Conservation (phyloP, 768 basidiomycete species). For the Mycena haematopus region DNA sequence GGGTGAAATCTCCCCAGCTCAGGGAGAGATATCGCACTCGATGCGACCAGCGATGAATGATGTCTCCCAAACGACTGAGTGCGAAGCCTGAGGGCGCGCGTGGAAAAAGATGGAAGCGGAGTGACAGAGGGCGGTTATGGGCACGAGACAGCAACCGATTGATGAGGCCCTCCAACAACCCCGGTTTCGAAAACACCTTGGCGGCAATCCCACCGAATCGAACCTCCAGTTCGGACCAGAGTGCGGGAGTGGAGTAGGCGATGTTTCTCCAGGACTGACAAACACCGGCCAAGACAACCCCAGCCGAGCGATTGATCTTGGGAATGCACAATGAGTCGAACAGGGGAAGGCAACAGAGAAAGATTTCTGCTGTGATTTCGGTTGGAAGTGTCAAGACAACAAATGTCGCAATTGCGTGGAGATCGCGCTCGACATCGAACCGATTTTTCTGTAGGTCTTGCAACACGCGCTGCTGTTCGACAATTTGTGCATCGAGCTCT, state of each 20-base stretch:
- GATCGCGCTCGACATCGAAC: not conserved
- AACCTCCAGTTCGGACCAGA: not conserved
- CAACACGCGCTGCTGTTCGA: not conserved
- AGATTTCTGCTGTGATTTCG: not conserved
- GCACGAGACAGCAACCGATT: conserved; percentile 2
- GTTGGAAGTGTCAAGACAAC: not conserved
- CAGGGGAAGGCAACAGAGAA: conserved; percentile 1
- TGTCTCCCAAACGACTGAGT: not conserved
- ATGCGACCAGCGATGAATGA: not conserved
- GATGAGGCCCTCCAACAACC: not conserved
- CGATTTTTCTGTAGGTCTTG: not conserved
- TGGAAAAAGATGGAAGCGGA: not conserved
- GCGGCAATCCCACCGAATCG: not conserved
- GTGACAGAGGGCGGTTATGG: not conserved
- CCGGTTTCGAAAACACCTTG: not conserved
- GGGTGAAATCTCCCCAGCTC: not conserved
- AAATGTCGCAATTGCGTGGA: not conserved
- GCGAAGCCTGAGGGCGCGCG: not conserved
- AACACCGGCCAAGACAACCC: not conserved
- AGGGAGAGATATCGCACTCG: not conserved
- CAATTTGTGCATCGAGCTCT: not conserved
- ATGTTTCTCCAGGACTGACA: conserved; percentile 2
- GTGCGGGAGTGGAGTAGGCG: not conserved
- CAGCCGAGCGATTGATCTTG: not conserved
- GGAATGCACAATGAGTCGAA: not conserved